A percentile compares a stretch with the other conserved stretches of the same genome.
Conservation (phyloP, 768 basidiomycete genomes). For the Austroboletus festivus region DNA sequence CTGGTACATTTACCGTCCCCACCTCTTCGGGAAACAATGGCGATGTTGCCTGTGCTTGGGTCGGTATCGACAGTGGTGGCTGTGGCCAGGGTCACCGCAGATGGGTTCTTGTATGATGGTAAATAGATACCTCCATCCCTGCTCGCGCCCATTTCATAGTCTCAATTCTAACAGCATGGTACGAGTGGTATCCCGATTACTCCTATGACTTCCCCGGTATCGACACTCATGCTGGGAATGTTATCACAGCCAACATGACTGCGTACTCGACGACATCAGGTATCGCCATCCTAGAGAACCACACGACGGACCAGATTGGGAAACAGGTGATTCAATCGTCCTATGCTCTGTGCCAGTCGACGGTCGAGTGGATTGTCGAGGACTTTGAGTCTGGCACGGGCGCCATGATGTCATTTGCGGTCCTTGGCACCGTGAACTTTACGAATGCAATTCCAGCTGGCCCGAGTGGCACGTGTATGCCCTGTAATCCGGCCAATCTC, state of each 20-base stretch:
- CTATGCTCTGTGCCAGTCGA: neutral
- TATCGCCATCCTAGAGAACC: neutral
- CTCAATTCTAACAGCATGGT: neutral
- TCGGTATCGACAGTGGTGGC: slow-evolving; percentile 22
- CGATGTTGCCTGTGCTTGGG: slow-evolving; percentile 20
- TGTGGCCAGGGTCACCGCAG: neutral
- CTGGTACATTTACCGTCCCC: slow-evolving; percentile 22
- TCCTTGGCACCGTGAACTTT: neutral
- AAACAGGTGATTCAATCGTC: neutral
- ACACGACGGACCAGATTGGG: neutral
- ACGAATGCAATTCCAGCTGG: neutral
- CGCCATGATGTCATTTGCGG: neutral
- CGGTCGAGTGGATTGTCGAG: neutral
- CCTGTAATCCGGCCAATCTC: neutral
- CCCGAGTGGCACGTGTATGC: neutral
- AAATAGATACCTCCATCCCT: neutral
- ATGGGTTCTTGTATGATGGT: neutral
- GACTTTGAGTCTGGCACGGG: neutral
- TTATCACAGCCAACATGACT: neutral
- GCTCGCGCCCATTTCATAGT: neutral
- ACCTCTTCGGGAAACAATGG: slow-evolving; percentile 5
- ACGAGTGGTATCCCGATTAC: neutral
- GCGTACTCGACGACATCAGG: neutral
- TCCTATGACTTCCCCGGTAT: neutral
- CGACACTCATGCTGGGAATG: neutral